Evolutionary conservation across 2,329 filamentous ascomycete genomes (phyloP).

Genomic region (Dothistroma septosporum): DNA sequence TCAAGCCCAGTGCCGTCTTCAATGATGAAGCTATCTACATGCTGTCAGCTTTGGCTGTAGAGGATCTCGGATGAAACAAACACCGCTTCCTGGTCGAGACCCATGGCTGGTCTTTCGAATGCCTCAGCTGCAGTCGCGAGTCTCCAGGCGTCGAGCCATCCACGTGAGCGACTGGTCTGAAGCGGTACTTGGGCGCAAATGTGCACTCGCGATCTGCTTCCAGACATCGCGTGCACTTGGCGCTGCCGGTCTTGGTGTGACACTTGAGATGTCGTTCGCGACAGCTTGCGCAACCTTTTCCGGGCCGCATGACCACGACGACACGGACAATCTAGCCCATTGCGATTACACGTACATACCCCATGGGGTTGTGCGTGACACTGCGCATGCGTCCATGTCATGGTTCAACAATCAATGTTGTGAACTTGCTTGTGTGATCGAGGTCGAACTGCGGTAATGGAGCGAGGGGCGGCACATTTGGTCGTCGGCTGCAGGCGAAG

Average conservation of each 20-base stretch:
- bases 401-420: too few relatives aligned
- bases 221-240: conserved; percentile 20
- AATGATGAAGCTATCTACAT: conserved; percentile 18
- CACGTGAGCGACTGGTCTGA: conserved; percentile 21
- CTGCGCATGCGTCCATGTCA: too few relatives aligned
- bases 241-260: conserved; percentile 16
- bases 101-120: conserved; percentile 20
- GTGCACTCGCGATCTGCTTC: conserved; percentile 19
- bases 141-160: conserved; percentile 11
- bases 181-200: conserved; percentile 24
- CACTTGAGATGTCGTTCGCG: conserved; percentile 26
- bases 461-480: neutral
- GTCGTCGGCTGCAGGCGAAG: neutral
- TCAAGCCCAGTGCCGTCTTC: conserved; percentile 23
- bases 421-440: too few relatives aligned
- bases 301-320: conserved; percentile 26
- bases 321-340: conserved; percentile 11
- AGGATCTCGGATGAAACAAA: neutral
- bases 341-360: neutral
- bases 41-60: neutral
- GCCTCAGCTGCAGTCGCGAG: conserved; percentile 14
- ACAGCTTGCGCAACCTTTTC: conserved; percentile 24
- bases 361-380: neutral
- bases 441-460: neutral
- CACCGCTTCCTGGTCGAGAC: conserved; percentile 19